These are phyloP conservation scores for Trametes cinnabarina DNA, from an alignment of 768 basidiomycete species.

Conservation along the genomic window DNA sequence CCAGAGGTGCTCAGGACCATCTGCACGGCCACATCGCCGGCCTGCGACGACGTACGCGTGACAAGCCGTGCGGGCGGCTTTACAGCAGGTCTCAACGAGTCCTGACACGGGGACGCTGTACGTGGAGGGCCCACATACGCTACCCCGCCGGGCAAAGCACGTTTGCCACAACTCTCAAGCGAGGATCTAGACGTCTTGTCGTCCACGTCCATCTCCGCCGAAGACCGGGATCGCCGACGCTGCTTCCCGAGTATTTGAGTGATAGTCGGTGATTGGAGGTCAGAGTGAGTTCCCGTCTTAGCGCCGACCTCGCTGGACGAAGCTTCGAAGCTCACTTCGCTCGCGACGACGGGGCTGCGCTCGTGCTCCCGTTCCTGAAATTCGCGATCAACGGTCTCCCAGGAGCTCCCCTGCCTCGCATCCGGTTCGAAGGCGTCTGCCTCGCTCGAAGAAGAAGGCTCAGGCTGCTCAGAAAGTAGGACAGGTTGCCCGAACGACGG, in stretches of 20 bases:
- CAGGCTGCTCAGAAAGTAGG: constrained; percentile 1
- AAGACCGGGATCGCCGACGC: neutral
- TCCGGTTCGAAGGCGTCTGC: neutral
- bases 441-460: neutral
- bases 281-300: neutral
- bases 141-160: neutral
- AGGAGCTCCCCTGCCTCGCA: too few relatives aligned
- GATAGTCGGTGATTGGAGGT: neutral
- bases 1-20: constrained; percentile 51
- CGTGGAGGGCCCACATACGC: neutral
- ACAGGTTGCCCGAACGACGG: neutral
- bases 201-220: neutral
- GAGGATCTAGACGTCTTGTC: too few relatives aligned
- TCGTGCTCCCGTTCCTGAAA: too few relatives aligned
- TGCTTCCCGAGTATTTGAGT: constrained; percentile 4
- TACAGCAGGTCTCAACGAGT: constrained; percentile 1
- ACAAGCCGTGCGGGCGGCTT: neutral
- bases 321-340: too few relatives aligned
- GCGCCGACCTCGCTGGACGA: too few relatives aligned
- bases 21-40: constrained; percentile 30
- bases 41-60: neutral
- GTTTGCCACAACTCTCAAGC: neutral
- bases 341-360: too few relatives aligned
- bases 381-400: too few relatives aligned
- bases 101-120: neutral